These are phyloP conservation scores for Leishmania aethiopica DNA, from an alignment of 208 protist species.

Conservation along the genomic window DNA sequence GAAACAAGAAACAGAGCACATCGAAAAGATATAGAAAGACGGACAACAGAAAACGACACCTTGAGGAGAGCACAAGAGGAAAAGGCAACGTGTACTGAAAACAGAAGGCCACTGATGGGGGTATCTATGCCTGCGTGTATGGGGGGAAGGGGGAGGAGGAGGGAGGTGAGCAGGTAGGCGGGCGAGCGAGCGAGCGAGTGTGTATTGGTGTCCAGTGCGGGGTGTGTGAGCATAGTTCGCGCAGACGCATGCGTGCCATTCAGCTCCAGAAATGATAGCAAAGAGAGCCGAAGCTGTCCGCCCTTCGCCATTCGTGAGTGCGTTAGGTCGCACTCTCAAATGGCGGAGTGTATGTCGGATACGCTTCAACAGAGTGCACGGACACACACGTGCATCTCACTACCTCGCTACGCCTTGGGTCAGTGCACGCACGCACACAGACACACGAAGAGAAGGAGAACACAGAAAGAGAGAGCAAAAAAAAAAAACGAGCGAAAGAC, in stretches of 20 bases:
- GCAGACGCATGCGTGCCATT: conserved; percentile 6
- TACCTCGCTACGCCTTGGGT: not conserved
- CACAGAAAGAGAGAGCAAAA: not conserved
- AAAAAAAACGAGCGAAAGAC: not conserved
- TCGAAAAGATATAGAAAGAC: conserved; percentile 2
- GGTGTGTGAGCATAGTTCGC: not conserved
- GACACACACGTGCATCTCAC: not conserved
- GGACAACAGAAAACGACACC: not conserved
- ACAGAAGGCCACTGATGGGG: not conserved
- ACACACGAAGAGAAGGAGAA: not conserved
- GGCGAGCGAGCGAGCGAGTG: not conserved
- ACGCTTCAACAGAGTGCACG: not conserved
- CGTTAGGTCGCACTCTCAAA: not conserved
- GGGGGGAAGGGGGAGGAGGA: not conserved
- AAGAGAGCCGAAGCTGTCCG: not conserved
- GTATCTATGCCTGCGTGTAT: not conserved
- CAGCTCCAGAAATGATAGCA: not conserved
- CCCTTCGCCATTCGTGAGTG: not conserved
- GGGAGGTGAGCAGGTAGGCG: not conserved
- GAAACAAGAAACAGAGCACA: conserved; percentile 2
- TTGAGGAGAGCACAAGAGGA: not conserved
- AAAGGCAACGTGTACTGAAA: not conserved
- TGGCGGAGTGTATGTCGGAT: not conserved
- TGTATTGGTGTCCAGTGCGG: not conserved
- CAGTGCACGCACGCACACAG: not conserved